Percentiles rank a stretch among this genome's conserved stretches.
Conservation (phyloP, 2,329 filamentous ascomycete species). For the Sclerotinia borealis region DNA sequence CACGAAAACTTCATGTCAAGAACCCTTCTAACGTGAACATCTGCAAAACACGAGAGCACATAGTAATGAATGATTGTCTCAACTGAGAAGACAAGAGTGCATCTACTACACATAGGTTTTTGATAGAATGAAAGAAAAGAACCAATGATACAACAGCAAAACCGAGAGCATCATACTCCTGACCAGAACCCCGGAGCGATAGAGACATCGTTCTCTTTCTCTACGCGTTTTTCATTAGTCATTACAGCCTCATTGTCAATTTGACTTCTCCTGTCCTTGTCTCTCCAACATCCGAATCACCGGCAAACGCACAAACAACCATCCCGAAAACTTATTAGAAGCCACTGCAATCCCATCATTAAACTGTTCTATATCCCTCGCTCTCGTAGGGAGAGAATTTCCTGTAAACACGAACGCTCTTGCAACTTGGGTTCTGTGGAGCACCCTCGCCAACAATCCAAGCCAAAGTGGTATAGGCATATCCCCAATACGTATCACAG, state of each 20-base stretch:
- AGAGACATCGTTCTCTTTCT: not conserved
- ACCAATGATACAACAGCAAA: not conserved
- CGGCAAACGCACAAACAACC: not conserved
- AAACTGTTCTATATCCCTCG: not conserved
- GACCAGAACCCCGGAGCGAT: not conserved
- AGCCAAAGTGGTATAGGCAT: constrained; percentile 38
- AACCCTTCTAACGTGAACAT: too few species aligned
- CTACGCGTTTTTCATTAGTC: not conserved
- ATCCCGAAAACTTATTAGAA: not conserved
- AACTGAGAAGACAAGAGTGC: not conserved
- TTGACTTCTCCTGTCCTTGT: not conserved
- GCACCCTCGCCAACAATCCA: constrained; percentile 37
- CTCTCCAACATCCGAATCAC: not conserved
- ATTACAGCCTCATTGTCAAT: not conserved
- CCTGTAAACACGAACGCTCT: constrained; percentile 38
- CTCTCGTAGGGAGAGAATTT: not conserved
- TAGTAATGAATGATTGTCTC: not conserved
- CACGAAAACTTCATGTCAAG: not conserved
- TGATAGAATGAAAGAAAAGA: not conserved
- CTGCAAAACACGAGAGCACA: not conserved
- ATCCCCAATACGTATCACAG: constrained; percentile 37
- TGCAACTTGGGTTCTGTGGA: constrained; percentile 42
- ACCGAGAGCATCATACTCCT: not conserved
- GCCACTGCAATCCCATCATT: not conserved
- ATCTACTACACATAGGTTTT: not conserved